Conservation (phyloP, 2,329 filamentous ascomycete species). For the Trichophaea hybrida region DNA sequence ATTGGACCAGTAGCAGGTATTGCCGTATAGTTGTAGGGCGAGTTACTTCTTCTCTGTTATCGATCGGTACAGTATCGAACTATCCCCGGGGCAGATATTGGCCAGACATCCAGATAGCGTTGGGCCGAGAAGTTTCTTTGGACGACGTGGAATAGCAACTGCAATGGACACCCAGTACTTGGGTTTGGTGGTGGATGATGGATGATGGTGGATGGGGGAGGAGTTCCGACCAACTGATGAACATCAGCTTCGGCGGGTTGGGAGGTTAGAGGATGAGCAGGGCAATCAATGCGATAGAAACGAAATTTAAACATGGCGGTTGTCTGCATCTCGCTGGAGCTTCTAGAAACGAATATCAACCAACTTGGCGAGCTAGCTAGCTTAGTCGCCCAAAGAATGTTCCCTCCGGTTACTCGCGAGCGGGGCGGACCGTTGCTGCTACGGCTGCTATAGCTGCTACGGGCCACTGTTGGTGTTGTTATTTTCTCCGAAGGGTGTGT, state of each 20-base stretch:
- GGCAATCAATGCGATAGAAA: neutral
- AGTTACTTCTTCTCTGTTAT: neutral
- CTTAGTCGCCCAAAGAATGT: neutral
- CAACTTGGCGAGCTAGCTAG: no score
- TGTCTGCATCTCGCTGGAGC: neutral
- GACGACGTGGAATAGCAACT: neutral
- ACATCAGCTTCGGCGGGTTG: no score
- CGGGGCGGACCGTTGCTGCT: neutral
- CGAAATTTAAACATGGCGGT: no score
- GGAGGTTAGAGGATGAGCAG: neutral
- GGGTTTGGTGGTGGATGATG: no score
- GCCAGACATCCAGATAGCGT: neutral
- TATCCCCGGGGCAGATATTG: no score
- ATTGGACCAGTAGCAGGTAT: neutral
- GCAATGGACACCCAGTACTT: no score
- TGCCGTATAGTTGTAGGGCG: neutral
- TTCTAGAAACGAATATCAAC: neutral
- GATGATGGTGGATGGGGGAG: no score
- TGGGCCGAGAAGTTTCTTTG: neutral
- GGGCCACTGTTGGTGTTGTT: neutral
- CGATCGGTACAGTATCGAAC: neutral
- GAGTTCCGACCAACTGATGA: no score
- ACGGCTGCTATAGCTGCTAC: neutral
- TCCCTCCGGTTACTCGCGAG: neutral
- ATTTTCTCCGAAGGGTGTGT: neutral